Evolutionary conservation across 805 yeast genomes (phyloP).

Genomic region (Teunomyces atbi): DNA sequence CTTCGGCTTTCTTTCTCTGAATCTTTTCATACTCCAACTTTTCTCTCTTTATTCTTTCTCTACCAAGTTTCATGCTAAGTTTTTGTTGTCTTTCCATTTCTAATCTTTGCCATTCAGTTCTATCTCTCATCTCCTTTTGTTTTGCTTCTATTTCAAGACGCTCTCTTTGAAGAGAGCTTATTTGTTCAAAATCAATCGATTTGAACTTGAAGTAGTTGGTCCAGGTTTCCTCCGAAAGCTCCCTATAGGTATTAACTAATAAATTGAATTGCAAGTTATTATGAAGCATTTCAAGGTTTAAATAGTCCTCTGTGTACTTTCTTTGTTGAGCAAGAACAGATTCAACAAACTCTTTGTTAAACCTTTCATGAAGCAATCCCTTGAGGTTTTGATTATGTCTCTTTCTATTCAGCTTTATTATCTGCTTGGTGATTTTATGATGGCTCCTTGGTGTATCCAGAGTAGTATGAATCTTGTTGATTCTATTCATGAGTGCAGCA

Average conservation of each 20-base stretch:
- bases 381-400: slow-evolving; percentile 28
- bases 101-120: slow-evolving; percentile 15
- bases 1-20: slow-evolving; percentile 12
- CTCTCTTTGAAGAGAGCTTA: slow-evolving; percentile 17
- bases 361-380: slow-evolving; percentile 37
- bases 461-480: slow-evolving; percentile 34
- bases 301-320: slow-evolving; percentile 32
- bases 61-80: slow-evolving; percentile 10
- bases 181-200: slow-evolving; percentile 38
- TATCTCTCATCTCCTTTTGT: slow-evolving; percentile 11
- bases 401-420: slow-evolving; percentile 14
- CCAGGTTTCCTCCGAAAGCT: slow-evolving; percentile 41
- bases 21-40: slow-evolving; percentile 13
- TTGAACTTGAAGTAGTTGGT: slow-evolving; percentile 37
- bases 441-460: slow-evolving; percentile 10
- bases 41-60: slow-evolving; percentile 10
- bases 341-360: slow-evolving; percentile 30
- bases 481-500: slow-evolving; percentile 39
- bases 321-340: slow-evolving; percentile 28
- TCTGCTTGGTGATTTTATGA: slow-evolving; percentile 19
- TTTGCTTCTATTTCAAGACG: slow-evolving; percentile 13
- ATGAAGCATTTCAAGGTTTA: slow-evolving; percentile 44
- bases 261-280: slow-evolving; percentile 41
- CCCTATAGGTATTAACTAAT: slow-evolving; percentile 38
- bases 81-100: slow-evolving; percentile 13